Conservation (phyloP, 1,139 yeast genomes). For the Candida anutae region DNA sequence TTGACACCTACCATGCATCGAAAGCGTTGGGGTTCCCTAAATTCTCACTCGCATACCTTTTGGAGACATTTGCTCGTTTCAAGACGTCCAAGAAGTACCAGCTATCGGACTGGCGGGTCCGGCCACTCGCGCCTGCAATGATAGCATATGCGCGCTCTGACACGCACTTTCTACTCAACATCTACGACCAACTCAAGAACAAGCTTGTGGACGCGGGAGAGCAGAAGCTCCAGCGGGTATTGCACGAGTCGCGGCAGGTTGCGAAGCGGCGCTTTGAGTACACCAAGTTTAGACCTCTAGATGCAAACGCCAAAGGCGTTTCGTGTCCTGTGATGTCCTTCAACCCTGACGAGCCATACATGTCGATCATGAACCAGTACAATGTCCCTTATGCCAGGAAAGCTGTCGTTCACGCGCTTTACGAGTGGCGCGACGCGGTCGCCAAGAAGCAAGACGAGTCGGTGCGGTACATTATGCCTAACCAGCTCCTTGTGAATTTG, state of each 20-base stretch:
- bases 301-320: conserved; percentile 20
- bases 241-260: conserved; percentile 71
- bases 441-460: conserved; percentile 84
- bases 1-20: conserved; percentile 92
- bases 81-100: conserved; percentile 92
- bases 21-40: conserved; percentile 70
- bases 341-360: conserved; percentile 49
- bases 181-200: conserved; percentile 69
- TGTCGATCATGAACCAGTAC: conserved; percentile 53
- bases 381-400: conserved; percentile 52
- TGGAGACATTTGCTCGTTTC: conserved; percentile 76
- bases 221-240: conserved; percentile 51
- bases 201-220: conserved; percentile 39
- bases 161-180: conserved; percentile 81
- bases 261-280: conserved; percentile 80
- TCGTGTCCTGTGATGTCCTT: conserved; percentile 43
- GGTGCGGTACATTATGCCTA: conserved; percentile 74
- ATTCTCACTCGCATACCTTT: conserved; percentile 74
- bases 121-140: conserved; percentile 80
- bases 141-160: conserved; percentile 87
- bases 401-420: conserved; percentile 53
- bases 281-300: conserved; percentile 49
- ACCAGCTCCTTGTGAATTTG: conserved; percentile 62
- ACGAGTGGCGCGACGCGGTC: conserved; percentile 71
- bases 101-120: conserved; percentile 91